Conservation (phyloP, 495 filamentous ascomycete genomes). For the Halenospora varia region DNA sequence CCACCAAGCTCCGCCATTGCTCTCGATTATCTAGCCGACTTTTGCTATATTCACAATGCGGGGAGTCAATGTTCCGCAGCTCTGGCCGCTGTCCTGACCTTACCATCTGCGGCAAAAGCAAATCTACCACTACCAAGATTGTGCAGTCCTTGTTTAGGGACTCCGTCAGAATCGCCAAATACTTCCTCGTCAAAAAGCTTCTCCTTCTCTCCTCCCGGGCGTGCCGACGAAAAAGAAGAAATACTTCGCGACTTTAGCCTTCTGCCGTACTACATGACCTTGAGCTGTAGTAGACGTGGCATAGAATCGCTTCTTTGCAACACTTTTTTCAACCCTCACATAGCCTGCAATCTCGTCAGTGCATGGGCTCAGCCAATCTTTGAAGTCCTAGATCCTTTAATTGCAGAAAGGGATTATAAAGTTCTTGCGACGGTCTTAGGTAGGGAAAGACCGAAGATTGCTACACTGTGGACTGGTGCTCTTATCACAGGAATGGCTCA, state of each 20-base stretch:
- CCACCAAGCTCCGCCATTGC: neutral
- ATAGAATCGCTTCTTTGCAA: constrained; percentile 2
- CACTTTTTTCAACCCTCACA: neutral
- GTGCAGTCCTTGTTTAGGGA: neutral
- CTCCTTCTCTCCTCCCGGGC: neutral
- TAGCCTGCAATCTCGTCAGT: constrained; percentile 2
- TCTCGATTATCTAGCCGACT: neutral
- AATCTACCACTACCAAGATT: neutral
- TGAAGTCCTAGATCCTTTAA: neutral
- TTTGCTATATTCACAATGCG: neutral
- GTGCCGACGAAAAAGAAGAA: neutral
- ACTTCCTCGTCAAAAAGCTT: neutral
- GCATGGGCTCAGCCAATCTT: neutral
- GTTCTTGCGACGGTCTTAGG: constrained; percentile 1
- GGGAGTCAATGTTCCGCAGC: constrained; percentile 3
- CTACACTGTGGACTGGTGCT: neutral
- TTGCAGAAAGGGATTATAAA: neutral
- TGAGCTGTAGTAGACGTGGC: constrained; percentile 1
- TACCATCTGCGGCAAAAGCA: neutral
- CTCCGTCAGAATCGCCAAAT: neutral
- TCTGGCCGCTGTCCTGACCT: neutral
- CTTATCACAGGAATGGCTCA: neutral
- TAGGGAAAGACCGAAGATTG: neutral
- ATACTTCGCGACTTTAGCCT: neutral
- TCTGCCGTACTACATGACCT: constrained; percentile 1